Evolutionary conservation across 1,284 basidiomycete genomes (phyloP), one percentile per base, ranked within the genome.

Genomic region (Moesziomyces sp.): DNA sequence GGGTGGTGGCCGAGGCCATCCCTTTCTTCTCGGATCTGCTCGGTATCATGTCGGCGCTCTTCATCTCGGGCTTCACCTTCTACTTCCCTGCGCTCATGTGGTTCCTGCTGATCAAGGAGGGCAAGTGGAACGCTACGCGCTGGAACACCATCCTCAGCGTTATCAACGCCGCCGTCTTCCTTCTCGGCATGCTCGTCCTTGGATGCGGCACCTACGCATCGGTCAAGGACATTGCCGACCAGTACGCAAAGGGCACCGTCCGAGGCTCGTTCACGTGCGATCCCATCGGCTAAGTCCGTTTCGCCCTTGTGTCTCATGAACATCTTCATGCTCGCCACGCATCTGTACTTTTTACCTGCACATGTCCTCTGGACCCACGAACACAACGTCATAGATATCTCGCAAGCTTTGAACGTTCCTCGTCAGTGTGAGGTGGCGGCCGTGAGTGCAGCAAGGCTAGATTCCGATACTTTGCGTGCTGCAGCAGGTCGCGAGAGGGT

Each of bases 81-180:
- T 75, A 63, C 58, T 71, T 75, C 46, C 76, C 74, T 5, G 58
- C 58, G 40, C 88, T 93, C 93, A 82, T 78, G 86, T 79, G 52
- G 62, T 62, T 68, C 52, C 38, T 62, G 51, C 54, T 59, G 40
- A 64, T 70, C 56, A 76, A 78, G 57, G 68, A 77, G 49, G 75
- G 75, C 44, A 58, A 56, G 48, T 76, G 74, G 67, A 67, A 66
- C 49, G 61, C 56, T 8, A 65, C 49, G 1, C 52, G 70, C 40
- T 48, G 52, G 60, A 79, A 77, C 62, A 63, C 53, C 46, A 54
- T 73, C 18, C 61, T 75, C 42, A 68, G 72, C 24, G 14, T 74
- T 21, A 19, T 58, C 46, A 79, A 79, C 46, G 63, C n/a, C 0
- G 46, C 43, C 24, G 68, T 70, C 46, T 74, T 80, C 47, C 11